These are phyloP conservation scores for Penicillium paneum DNA, from an alignment of 2,329 filamentous ascomycete species.

Conservation along the genomic window DNA sequence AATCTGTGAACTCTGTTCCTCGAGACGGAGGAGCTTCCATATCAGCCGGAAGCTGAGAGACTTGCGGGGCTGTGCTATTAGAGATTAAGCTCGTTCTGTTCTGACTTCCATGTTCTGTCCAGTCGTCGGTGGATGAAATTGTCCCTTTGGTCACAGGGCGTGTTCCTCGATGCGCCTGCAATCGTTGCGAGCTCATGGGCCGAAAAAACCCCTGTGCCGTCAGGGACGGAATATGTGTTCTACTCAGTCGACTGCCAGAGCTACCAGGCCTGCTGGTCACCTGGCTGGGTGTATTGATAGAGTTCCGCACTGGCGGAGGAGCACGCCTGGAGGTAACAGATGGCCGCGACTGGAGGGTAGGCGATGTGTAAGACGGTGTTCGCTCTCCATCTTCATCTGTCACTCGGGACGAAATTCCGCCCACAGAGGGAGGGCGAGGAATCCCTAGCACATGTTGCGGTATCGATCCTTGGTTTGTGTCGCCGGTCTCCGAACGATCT, in stretches of 20 bases:
- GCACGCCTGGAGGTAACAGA: conserved; percentile 59
- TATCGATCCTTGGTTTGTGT: conserved; percentile 30
- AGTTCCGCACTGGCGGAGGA: conserved; percentile 41
- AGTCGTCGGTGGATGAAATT: conserved; percentile 42
- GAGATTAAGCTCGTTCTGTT: conserved; percentile 60
- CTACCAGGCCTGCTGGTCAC: conserved; percentile 52
- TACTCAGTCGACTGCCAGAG: conserved; percentile 65
- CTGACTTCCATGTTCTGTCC: conserved; percentile 46
- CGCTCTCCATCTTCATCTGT: conserved; percentile 59
- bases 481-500: conserved; percentile 39
- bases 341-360: conserved; percentile 54
- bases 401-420: conserved; percentile 66
- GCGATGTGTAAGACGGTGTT: conserved; percentile 38
- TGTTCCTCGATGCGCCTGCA: conserved; percentile 81
- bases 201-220: conserved; percentile 90
- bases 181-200: conserved; percentile 92
- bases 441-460: conserved; percentile 55
- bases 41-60: conserved; percentile 40
- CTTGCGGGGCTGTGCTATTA: conserved; percentile 46
- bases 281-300: conserved; percentile 44
- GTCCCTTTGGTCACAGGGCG: conserved; percentile 43
- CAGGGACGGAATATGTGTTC: conserved; percentile 85
- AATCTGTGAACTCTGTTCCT: conserved; percentile 77
- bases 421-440: conserved; percentile 39
- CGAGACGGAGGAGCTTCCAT: conserved; percentile 66